Evolutionary conservation across 2,329 filamentous ascomycete genomes (phyloP).

Genomic region (Harringtonia lauricola): DNA sequence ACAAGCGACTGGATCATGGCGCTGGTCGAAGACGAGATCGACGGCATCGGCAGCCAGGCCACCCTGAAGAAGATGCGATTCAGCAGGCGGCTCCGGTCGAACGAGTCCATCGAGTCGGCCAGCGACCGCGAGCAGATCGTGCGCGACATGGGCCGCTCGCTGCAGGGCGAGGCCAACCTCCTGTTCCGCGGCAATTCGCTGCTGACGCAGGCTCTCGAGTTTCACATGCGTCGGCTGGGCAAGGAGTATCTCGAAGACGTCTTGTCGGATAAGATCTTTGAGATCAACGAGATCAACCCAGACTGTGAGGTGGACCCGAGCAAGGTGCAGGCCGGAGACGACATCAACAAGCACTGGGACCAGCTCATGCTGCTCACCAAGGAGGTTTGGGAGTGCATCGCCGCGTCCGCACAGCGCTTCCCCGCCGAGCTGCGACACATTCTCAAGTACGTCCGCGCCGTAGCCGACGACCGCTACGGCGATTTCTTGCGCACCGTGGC

Average conservation of each 20-base stretch:
- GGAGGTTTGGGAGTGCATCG: constrained; percentile 77
- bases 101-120: constrained; percentile 51
- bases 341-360: constrained; percentile 75
- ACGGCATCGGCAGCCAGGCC: constrained; percentile 76
- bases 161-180: constrained; percentile 82
- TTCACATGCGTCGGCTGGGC: constrained; percentile 89
- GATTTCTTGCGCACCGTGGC: constrained; percentile 82
- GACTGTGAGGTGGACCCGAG: constrained; percentile 95
- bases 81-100: constrained; percentile 58
- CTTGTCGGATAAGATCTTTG: constrained; percentile 70
- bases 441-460: constrained; percentile 82
- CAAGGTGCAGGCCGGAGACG: constrained; percentile 53
- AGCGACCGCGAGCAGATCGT: constrained; percentile 62
- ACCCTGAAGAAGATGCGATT: constrained; percentile 64
- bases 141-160: constrained; percentile 66
- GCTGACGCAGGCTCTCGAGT: constrained; percentile 84
- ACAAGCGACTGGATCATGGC: constrained; percentile 86
- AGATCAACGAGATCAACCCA: constrained; percentile 83
- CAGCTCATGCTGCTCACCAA: constrained; percentile 66
- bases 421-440: constrained; percentile 75
- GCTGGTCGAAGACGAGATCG: constrained; percentile 92
- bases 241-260: constrained; percentile 88
- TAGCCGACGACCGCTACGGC: constrained; percentile 88
- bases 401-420: constrained; percentile 60
- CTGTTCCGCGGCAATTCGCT: constrained; percentile 92